Percentiles rank a stretch among this genome's conserved stretches.
Conservation (phyloP, 179 eudicot genomes). For the Beta lomatogona region DNA sequence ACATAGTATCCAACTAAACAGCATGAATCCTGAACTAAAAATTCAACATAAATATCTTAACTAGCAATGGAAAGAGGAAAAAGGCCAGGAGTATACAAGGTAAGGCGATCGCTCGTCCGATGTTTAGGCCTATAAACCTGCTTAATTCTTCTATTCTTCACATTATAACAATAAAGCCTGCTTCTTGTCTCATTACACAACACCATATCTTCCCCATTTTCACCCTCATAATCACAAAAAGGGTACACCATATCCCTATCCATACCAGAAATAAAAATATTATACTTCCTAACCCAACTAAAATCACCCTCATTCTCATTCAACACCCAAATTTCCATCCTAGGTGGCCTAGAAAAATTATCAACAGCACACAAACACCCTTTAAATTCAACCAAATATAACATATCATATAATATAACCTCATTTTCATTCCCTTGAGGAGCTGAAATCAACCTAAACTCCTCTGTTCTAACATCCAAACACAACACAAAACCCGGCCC, state of each 20-base stretch:
- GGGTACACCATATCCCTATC: constrained; percentile 32
- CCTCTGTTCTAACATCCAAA: constrained; percentile 17
- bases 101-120: constrained; percentile 23
- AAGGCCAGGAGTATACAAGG: constrained; percentile 34
- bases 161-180: constrained; percentile 33
- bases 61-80: constrained; percentile 28
- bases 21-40: background rate
- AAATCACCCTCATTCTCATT: constrained; percentile 19
- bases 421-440: constrained; percentile 31
- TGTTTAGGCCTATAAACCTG: constrained; percentile 33
- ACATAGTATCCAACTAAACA: background rate
- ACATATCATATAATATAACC: constrained; percentile 28
- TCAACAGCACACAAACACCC: constrained; percentile 40
- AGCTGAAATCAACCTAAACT: constrained; percentile 10
- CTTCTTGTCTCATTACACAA: constrained; percentile 32
- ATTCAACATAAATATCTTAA: background rate
- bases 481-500: constrained; percentile 25
- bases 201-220: constrained; percentile 31
- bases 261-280: constrained; percentile 39
- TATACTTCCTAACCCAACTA: constrained; percentile 35
- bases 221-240: constrained; percentile 31
- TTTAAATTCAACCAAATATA: constrained; percentile 33
- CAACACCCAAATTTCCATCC: constrained; percentile 39
- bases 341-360: constrained; percentile 33
- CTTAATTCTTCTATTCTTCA: constrained; percentile 29